These are phyloP conservation scores for Afroboletus lepidellus DNA, from an alignment of 1,284 basidiomycete genomes.

Conservation along the genomic window DNA sequence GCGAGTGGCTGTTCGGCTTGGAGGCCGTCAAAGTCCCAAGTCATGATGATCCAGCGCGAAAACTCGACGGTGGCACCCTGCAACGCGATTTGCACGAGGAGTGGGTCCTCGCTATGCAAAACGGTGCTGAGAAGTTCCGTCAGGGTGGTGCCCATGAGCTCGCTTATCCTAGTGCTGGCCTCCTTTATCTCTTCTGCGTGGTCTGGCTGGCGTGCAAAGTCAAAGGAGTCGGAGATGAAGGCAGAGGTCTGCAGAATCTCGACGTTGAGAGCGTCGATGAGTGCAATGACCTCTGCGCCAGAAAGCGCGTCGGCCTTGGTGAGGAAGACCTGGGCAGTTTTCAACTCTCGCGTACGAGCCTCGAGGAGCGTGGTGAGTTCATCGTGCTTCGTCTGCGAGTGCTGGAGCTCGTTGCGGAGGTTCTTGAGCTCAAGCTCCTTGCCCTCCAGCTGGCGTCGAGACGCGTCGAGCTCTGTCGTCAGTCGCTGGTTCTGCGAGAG, in stretches of 20 bases:
- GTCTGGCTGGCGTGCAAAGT: slow-evolving; percentile 29
- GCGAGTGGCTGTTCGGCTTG: slow-evolving; percentile 42
- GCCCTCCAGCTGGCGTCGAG: slow-evolving; percentile 25
- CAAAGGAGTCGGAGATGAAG: slow-evolving; percentile 46
- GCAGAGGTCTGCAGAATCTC: slow-evolving; percentile 51
- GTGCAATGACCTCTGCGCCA: slow-evolving; percentile 45
- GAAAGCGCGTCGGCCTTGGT: slow-evolving; percentile 46
- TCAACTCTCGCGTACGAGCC: slow-evolving; percentile 43
- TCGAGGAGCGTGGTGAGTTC: slow-evolving; percentile 40
- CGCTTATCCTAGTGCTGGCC: slow-evolving; percentile 31
- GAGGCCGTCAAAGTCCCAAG: slow-evolving; percentile 50
- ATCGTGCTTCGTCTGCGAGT: slow-evolving; percentile 26
- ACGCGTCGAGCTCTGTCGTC: slow-evolving; percentile 12
- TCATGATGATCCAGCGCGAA: slow-evolving; percentile 44
- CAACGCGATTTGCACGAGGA: slow-evolving; percentile 51
- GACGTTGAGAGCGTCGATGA: slow-evolving; percentile 46
- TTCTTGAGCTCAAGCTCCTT: slow-evolving; percentile 27
- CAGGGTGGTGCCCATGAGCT: slow-evolving; percentile 40
- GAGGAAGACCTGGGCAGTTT: slow-evolving; percentile 46
- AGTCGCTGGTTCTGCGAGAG: slow-evolving; percentile 16
- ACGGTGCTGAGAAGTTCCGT: slow-evolving; percentile 35
- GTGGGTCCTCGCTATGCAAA: slow-evolving; percentile 41
- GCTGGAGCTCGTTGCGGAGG: slow-evolving; percentile 30
- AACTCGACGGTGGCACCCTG: slow-evolving; percentile 47
- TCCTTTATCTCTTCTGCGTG: slow-evolving; percentile 33